Conservation (phyloP, 164 flowering plant genomes). For the Aristolochia contorta region DNA sequence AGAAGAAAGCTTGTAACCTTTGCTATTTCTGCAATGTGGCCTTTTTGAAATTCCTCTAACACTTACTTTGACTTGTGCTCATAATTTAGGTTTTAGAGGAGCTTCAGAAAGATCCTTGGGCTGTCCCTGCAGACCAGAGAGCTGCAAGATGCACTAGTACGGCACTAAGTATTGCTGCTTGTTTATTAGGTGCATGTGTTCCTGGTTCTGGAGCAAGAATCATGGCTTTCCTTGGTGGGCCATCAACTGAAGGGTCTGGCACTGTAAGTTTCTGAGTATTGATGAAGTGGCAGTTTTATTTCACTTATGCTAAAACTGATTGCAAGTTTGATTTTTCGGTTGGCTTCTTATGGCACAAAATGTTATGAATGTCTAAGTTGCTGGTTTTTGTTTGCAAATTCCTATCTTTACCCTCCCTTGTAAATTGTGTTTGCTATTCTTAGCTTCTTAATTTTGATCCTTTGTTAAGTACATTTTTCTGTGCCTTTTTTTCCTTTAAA, state of each 20-base stretch:
- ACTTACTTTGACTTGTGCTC: not conserved
- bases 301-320: not conserved
- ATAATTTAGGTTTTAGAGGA: slow-evolving; percentile 70
- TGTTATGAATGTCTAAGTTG: too few species aligned
- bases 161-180: slow-evolving; percentile 74
- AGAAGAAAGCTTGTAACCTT: too few species aligned
- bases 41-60: too few species aligned
- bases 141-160: slow-evolving; percentile 86
- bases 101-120: slow-evolving; percentile 91
- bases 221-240: slow-evolving; percentile 93
- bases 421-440: too few species aligned
- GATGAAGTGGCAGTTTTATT: not conserved
- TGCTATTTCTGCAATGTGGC: too few species aligned
- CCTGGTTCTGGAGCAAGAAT: slow-evolving; percentile 96
- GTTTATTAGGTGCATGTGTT: slow-evolving; percentile 83
- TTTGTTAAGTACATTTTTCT: too few species aligned
- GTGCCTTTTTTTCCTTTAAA: too few species aligned
- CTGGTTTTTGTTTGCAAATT: too few species aligned
- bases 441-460: too few species aligned
- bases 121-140: slow-evolving; percentile 63
- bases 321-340: too few species aligned
- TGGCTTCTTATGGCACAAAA: too few species aligned
- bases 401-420: too few species aligned
- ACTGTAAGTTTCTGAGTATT: slow-evolving; percentile 46
- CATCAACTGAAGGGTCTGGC: slow-evolving; percentile 86